phyloP scores from a whole-genome alignment of 2,329 filamentous ascomycete species.

The Fusarium sp. region DNA sequence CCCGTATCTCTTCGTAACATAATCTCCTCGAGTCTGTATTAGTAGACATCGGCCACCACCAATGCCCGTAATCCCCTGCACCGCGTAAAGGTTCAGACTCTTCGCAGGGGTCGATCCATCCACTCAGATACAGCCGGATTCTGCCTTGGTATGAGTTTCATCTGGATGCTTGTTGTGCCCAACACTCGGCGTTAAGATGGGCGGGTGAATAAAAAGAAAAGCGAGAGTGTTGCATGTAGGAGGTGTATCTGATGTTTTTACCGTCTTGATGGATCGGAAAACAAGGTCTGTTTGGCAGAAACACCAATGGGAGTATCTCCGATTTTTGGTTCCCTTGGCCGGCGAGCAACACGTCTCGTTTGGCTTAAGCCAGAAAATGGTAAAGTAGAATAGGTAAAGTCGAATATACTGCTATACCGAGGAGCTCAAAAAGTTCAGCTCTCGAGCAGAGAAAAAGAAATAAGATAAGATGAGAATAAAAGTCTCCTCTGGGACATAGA shows the following conservation, averaged over 20 bases:
- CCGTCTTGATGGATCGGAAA: too few relatives aligned
- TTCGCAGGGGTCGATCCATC: constrained; percentile 43
- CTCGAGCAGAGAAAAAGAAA: constrained; percentile 23
- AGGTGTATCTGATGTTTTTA: constrained; percentile 15
- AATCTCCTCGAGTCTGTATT: constrained; percentile 41
- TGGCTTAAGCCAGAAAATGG: constrained; percentile 35
- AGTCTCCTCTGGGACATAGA: constrained; percentile 28
- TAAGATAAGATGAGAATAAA: background rate
- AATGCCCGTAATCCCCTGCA: constrained; percentile 45
- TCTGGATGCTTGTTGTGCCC: constrained; percentile 39
- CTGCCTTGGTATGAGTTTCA: constrained; percentile 18
- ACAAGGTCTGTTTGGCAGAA: background rate
- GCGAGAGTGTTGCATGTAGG: constrained; percentile 7
- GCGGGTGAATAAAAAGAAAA: constrained; percentile 30
- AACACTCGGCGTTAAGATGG: constrained; percentile 50
- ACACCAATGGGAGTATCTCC: background rate
- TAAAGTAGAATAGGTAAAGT: constrained; percentile 6
- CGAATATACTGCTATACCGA: constrained; percentile 26
- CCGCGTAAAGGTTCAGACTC: constrained; percentile 50
- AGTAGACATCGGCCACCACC: constrained; percentile 36
- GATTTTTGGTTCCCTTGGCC: too few relatives aligned
- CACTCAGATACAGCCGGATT: constrained; percentile 3
- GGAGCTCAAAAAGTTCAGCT: constrained; percentile 14
- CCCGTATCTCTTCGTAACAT: constrained; percentile 18
- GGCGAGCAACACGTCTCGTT: constrained; percentile 18